These are phyloP conservation scores for Coelastrella sp. DNA, from an alignment of 139 green algal genomes.

Conservation along the genomic window DNA sequence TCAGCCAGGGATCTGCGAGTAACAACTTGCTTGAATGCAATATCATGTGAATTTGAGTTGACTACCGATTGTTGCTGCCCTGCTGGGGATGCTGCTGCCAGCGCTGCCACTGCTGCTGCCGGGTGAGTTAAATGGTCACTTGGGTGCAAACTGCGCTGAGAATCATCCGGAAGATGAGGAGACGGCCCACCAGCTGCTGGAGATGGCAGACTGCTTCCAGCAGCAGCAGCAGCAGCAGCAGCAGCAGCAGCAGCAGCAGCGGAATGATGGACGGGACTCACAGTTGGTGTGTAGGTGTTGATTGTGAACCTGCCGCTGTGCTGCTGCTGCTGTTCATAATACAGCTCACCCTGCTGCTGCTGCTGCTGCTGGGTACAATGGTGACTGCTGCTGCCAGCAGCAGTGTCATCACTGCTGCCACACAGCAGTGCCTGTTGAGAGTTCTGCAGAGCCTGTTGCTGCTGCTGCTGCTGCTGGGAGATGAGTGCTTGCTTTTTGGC, in stretches of 20 bases:
- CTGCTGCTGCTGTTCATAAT: not conserved
- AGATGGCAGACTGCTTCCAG: slow-evolving; percentile 1
- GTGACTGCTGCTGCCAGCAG: not conserved
- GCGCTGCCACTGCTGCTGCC: no score
- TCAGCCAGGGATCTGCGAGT: no score
- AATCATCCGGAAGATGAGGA: no score
- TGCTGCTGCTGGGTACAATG: not conserved
- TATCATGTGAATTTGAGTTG: no score
- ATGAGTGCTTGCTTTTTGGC: no score
- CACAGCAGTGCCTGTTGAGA: no score
- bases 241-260: not conserved
- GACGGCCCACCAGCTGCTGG: not conserved
- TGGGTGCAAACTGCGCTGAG: no score
- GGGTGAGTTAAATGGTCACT: no score
- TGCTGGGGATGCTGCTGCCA: no score
- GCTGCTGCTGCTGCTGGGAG: not conserved
- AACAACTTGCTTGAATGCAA: no score
- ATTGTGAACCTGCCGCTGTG: not conserved
- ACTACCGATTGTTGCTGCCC: no score
- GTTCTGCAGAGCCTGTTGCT: no score
- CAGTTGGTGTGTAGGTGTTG: not conserved
- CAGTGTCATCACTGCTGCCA: not conserved
- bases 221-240: not conserved
- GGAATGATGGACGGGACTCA: not conserved
- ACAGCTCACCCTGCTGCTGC: not conserved